These are phyloP conservation scores for Myochromella boudieri DNA, from an alignment of 768 basidiomycete species.

Conservation along the genomic window DNA sequence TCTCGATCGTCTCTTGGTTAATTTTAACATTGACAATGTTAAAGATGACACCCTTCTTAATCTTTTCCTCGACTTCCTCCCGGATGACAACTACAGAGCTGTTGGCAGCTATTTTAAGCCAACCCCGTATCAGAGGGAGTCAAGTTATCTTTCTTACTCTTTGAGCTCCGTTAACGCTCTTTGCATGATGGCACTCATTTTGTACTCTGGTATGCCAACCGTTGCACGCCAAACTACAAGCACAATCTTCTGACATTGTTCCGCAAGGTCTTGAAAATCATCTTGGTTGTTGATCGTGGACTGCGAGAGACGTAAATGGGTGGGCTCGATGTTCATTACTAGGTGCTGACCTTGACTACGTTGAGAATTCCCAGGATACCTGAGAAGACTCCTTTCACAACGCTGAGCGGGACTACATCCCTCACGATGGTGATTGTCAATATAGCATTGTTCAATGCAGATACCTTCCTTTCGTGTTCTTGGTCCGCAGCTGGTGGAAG, in stretches of 20 bases:
- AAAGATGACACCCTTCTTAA: neutral
- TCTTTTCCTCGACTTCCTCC: constrained; percentile 4
- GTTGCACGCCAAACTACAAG: constrained; percentile 10
- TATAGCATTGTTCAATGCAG: constrained; percentile 5
- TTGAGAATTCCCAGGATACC: constrained; percentile 7
- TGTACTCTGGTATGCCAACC: neutral
- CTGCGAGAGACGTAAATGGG: neutral
- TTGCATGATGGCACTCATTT: neutral
- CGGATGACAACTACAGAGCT: constrained; percentile 5
- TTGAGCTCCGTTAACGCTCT: constrained; percentile 6
- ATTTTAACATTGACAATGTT: constrained; percentile 4
- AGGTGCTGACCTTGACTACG: constrained; percentile 4
- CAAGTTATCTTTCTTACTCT: neutral
- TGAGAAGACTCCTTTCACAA: constrained; percentile 8
- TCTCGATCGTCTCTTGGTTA: constrained; percentile 8
- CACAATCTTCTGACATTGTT: constrained; percentile 13
- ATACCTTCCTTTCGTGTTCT: constrained; percentile 6
- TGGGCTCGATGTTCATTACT: neutral
- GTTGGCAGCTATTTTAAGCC: neutral
- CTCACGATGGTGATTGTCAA: constrained; percentile 2
- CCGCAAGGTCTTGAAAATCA: constrained; percentile 9
- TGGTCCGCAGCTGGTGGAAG: too few relatives aligned
- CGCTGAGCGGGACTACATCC: neutral
- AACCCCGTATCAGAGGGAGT: neutral
- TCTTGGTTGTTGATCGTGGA: neutral